Base-by-base conservation (phyloP, 2,329 filamentous ascomycete genomes). In the Knoxdaviesia capensis region DNA sequence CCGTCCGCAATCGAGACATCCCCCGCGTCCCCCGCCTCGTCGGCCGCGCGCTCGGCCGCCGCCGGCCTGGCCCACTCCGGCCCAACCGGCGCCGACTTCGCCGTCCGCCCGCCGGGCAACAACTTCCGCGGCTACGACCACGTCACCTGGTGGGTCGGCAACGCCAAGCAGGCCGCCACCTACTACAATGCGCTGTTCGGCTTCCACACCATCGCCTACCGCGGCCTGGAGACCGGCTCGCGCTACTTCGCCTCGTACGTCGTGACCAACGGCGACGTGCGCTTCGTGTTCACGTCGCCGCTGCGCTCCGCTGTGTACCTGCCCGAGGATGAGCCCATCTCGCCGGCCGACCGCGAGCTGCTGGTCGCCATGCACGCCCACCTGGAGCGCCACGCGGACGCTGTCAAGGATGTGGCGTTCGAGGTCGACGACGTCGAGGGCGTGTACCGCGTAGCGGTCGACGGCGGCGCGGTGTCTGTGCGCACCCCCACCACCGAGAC, bases 71-170 rank as follows among this genome's bases (percentile, higher is more conserved):
- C 20, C 20, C 20, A 20, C 20, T 20, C 58, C 43, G 51, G 55
- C 36, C 52, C 55, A 37, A 54, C 58, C 45, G 69, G 69, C 52
- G 65, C 65, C 11, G 71, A 71, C 51, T 70, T 65, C 51, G 65
- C 68, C 46, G 63, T 73, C 39, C 65, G 70, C 51, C 61, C 66
- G 51, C 51, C 62, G 51, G 47, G 39, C n/a, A 30, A 38, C 52
- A 70, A 68, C 55, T 87, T 93, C 64, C 73, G 74, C 46, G 86
- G 84, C 54, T 94, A 94, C 58, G 84, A 94, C 61, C 83, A 94
- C 60, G 74, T 94, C 44, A 87, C 85, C 50, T 94, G 87, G 87
- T 94, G 85, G 65, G 88, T 94, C 31, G 86, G 87, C 56, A 96
- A 96, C 56, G 87, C 88, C 52, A 94, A 94, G 63, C 87, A 94